These are phyloP conservation scores for Endogone sp. DNA, from an alignment of 192 early-diverging fungal species.

Conservation along the genomic window DNA sequence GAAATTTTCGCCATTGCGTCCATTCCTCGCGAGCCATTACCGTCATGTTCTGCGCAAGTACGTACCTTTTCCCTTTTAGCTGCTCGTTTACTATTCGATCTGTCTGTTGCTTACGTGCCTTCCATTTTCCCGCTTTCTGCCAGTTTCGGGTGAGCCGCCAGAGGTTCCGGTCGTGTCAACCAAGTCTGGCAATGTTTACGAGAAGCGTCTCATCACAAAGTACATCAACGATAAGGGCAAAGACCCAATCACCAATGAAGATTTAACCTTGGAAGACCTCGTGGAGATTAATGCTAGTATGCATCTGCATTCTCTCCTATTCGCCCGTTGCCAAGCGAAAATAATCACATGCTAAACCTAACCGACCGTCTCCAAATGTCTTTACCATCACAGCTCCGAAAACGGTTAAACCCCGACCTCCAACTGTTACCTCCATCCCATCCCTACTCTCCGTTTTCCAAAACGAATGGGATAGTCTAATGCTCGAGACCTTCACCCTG, in stretches of 20 bases:
- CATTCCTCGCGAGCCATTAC: neutral
- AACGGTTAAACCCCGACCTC: slow-evolving; percentile 81
- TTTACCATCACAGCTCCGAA: slow-evolving; percentile 37
- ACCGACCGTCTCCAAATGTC: slow-evolving; percentile 6
- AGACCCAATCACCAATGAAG: slow-evolving; percentile 79
- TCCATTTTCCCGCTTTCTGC: no score
- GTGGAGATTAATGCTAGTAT: slow-evolving; percentile 61
- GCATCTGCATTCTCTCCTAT: slow-evolving; percentile 12
- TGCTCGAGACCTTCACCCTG: slow-evolving; percentile 91
- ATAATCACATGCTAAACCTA: neutral
- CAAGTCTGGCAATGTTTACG: slow-evolving; percentile 84
- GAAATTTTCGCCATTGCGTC: neutral
- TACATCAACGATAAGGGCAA: slow-evolving; percentile 78
- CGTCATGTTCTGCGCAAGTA: neutral
- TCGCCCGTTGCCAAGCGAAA: neutral
- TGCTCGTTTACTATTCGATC: no score
- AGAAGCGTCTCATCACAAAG: slow-evolving; percentile 83
- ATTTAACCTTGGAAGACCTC: slow-evolving; percentile 67
- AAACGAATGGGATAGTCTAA: slow-evolving; percentile 95
- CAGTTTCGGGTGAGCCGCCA: slow-evolving; percentile 92
- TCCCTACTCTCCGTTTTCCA: slow-evolving; percentile 84
- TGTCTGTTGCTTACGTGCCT: no score
- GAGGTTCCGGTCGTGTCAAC: slow-evolving; percentile 84
- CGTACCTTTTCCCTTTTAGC: neutral
- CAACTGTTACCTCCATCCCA: slow-evolving; percentile 88